Evolutionary conservation across 768 basidiomycete species (phyloP), one percentile per base, ranked within the genome.

Genomic region (Boletus patriciae): DNA sequence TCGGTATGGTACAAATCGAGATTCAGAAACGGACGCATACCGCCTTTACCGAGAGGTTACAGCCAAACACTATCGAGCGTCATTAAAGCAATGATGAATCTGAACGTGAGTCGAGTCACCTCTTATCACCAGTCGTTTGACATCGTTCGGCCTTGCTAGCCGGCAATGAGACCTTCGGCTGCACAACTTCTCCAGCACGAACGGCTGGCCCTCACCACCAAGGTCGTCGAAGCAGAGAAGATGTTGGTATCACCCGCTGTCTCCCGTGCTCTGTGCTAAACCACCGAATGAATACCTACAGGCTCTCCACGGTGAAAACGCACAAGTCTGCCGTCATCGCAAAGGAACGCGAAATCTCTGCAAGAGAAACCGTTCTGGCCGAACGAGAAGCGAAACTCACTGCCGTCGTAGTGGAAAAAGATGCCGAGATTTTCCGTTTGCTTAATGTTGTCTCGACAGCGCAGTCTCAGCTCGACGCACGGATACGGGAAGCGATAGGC

Each of bases 1-100:
- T 42, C 2, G 8, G 21, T 3, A n/a, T 43, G 16, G 19, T 37
- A 31, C 44, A 10, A 38, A 46, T 38, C 4, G 15, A 12, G 27
- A 33, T 2, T 34, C 59, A 90, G 88, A 63, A 92, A 89, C 59
- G 93, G 91, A 15, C 85, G 91, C n/a, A 91, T 96, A 70, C 94
- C 94, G 9, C 92, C 92, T 3, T 73, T 97, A 45, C 94, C 94
- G 1, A 80, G 85, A 61, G 86, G 88, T 8, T 96, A 95, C 69
- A 90, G 89, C 18, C 84, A 85, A 55, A 76, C 84, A 2, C 73
- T 94, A 16, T 78, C 81, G 6, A 77, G 77, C n/a, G 81, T 89
- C 55, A 93, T 95, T 65, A 92, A 88, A 67, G 81, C 88, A 0
- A 94, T 96, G 93, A 71, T 94, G 16, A 91, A 86, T 69, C 76